Base-by-base conservation (phyloP, 768 basidiomycete species). In the Rhodotorula sphaerocarpa region DNA sequence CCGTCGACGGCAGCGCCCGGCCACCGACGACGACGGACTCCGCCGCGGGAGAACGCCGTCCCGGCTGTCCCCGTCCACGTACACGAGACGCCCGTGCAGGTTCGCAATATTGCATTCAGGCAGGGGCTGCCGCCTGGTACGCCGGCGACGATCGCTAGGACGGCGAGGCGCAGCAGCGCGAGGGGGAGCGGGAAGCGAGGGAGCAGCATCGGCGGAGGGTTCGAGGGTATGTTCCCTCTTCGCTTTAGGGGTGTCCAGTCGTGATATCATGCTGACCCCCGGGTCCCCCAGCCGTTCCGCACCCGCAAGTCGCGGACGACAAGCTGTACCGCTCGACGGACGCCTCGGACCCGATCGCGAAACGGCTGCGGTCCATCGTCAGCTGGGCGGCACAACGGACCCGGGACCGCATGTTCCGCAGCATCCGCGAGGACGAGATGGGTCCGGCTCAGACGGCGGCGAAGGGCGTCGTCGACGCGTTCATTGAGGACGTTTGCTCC, bases 311-410 rank as follows among this genome's bases (percentile, higher is more conserved):
- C 39, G 31, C 53, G 5, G 47, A 63, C 44, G 48, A 52, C 50
- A 62, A 67, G 61, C 66, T 67, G 20, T 67, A 62, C 42, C 57
- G 61, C 34, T 67, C 66, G 31, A 67, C 66, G 6, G 61, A 63
- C 39, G 61, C 58, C 3, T 15, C 33, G 36, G 50, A 59, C 15
- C 66, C 66, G 11, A 28, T 63, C 50, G 66, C 66, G 14, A 33
- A 51, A 7, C 57, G 61, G 5, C 27, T 62, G 11, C 54, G 66
- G n/a, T 44, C 36, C 39, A 48, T 67, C 58, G 23, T 67, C n/a
- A 60, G 58, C 15, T 67, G 66, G 66, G 43, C 66, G 30, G 46
- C 66, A 27, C 66, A 67, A 30, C 61, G 66, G 7, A 46, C 46
- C 16, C 56, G 62, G 36, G 62, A 57, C 11, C 43, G 39, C n/a